A percentile compares a stretch with the other conserved stretches of the same genome.
Conservation (phyloP, 805 yeast genomes). For the Spathaspora gorwiae region DNA sequence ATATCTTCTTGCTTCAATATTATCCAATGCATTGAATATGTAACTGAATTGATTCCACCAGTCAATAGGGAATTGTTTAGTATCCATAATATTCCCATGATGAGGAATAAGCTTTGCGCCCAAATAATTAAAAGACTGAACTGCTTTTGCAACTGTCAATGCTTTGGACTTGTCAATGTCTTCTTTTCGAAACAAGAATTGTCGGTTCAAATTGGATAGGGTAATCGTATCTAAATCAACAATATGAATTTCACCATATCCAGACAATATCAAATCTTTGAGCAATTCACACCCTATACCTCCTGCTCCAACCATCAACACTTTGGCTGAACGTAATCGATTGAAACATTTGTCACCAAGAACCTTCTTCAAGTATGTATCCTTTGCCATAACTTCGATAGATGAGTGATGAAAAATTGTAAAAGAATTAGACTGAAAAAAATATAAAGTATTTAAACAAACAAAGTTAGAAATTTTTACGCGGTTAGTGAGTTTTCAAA, state of each 20-base stretch:
- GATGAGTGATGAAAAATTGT: background rate
- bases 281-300: constrained; percentile 93
- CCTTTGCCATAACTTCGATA: constrained; percentile 27
- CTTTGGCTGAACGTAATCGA: constrained; percentile 41
- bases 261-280: constrained; percentile 72
- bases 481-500: too few relatives aligned
- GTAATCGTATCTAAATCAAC: constrained; percentile 97
- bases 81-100: constrained; percentile 85
- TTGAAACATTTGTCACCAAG: constrained; percentile 35
- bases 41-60: constrained; percentile 75
- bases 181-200: constrained; percentile 81
- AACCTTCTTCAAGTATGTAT: constrained; percentile 40
- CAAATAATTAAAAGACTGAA: constrained; percentile 60
- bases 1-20: constrained; percentile 84
- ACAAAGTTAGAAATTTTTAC: too few relatives aligned
- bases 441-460: too few relatives aligned
- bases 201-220: constrained; percentile 86
- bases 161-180: constrained; percentile 91
- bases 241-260: constrained; percentile 81
- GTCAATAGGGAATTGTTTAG: constrained; percentile 57
- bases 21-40: constrained; percentile 90
- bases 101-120: constrained; percentile 66
- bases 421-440: too few relatives aligned
- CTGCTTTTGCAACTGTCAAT: constrained; percentile 78
- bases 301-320: constrained; percentile 89